Base-by-base conservation (phyloP, 2,329 filamentous ascomycete species). In the Fusarium gaditjirri region DNA sequence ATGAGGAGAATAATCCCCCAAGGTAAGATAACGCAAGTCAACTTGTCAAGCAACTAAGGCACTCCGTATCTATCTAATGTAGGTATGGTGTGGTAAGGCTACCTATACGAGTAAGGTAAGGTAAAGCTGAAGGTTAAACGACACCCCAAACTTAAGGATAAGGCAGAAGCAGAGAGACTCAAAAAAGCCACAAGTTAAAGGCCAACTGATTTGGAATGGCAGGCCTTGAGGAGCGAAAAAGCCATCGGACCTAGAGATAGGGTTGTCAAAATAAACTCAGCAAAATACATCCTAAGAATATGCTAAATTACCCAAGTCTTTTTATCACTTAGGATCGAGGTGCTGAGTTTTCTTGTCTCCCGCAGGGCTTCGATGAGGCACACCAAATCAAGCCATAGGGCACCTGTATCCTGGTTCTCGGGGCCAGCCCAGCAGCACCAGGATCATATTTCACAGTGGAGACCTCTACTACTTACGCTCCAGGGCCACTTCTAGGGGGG, bases 341-440 rank as follows among this genome's bases (percentile, higher is more conserved):
- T 29, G 25, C 25, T 25, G 25, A 25, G 25, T 5, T 25, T 25
- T 25, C 25, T 25, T 25, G 25, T 25, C 25, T 25, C 25, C 25
- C 25, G 25, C 68, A 67, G 58, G 43, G 25, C 57, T 55, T 41
- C 36, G 23, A 36, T 55, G 31, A 50, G 31, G 31, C 27, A 35
- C 39, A 43, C 60, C 39, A 43, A 38, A 25, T 27, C 29, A 41
- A 59, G 36, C 44, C 59, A 33, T 55, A 65, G 41, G 60, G 43
- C 61, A 71, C 73, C 74, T 73, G 75, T 71, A 63, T 77, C 75
- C 75, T 64, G 75, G 75, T 77, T 75, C 68, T 75, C 68, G 75
- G 75, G 54, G 75, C 75, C 75, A 72, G 65, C 54, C 71, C 62
- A 71, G 70, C 58, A 31, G 65, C 41, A 70, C 74, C 71, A 76